These are phyloP conservation scores for Blastobotrys aristatus DNA, from an alignment of 1,139 yeast genomes.

Conservation along the genomic window DNA sequence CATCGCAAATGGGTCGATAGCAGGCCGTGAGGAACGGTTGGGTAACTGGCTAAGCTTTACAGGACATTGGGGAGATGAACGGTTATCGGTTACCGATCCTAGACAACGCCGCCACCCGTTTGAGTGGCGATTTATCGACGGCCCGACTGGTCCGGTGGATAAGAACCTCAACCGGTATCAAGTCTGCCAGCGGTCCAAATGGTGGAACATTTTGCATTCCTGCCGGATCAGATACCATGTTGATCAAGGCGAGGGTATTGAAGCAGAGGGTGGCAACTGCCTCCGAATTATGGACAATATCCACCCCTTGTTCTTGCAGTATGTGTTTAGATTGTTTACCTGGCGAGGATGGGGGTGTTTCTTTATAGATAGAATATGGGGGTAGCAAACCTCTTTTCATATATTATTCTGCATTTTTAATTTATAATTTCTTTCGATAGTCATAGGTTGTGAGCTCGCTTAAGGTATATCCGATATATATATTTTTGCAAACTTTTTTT, in stretches of 20 bases:
- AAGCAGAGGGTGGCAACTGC: conserved; percentile 59
- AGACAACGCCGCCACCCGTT: conserved; percentile 85
- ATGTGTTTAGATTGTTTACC: conserved; percentile 27
- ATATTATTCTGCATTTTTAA: too few species aligned
- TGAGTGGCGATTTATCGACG: conserved; percentile 85
- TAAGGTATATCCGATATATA: too few species aligned
- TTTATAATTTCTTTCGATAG: too few species aligned
- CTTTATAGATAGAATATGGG: conserved; percentile 32
- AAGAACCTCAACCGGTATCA: conserved; percentile 65
- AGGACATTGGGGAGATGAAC: conserved; percentile 94
- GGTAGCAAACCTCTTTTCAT: conserved; percentile 24
- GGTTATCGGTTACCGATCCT: conserved; percentile 59
- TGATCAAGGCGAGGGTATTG: conserved; percentile 83
- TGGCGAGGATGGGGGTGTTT: conserved; percentile 36
- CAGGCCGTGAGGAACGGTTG: conserved; percentile 57
- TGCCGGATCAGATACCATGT: conserved; percentile 73
- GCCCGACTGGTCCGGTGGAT: conserved; percentile 83
- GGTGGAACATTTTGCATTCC: conserved; percentile 73
- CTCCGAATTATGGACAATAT: conserved; percentile 30
- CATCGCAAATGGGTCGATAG: conserved; percentile 41
- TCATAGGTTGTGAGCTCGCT: too few species aligned
- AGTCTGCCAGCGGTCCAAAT: conserved; percentile 79
- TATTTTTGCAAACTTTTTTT: neutral
- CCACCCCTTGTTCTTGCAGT: conserved; percentile 29
- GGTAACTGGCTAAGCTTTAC: conserved; percentile 72